phyloP scores from a whole-genome alignment of 2,329 filamentous ascomycete genomes.

The Talaromyces rugulosus region DNA sequence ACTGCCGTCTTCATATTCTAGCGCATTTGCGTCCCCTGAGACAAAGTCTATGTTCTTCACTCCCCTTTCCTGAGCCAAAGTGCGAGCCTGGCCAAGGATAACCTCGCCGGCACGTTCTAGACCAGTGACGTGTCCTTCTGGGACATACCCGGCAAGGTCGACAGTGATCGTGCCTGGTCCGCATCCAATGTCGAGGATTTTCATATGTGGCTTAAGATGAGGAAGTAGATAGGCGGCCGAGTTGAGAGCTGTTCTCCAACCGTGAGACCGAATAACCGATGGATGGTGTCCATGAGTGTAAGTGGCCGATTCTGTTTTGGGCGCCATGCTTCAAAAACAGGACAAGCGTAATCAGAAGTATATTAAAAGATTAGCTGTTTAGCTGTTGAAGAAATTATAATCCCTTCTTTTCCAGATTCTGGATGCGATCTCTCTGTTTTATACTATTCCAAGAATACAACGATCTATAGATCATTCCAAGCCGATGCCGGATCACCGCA shows the following conservation, averaged over 20 bases:
- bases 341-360: not conserved
- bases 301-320: slow-evolving; percentile 9
- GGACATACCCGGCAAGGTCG: slow-evolving; percentile 35
- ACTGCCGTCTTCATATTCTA: slow-evolving; percentile 37
- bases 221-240: slow-evolving; percentile 39
- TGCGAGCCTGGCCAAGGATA: slow-evolving; percentile 32
- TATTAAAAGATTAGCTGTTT: not conserved
- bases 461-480: not conserved
- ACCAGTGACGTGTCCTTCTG: slow-evolving; percentile 34
- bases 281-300: slow-evolving; percentile 39
- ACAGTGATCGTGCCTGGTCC: slow-evolving; percentile 43
- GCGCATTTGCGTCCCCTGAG: slow-evolving; percentile 38
- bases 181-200: slow-evolving; percentile 44
- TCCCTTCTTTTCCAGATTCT: not conserved
- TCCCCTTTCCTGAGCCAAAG: slow-evolving; percentile 23
- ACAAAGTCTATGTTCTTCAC: slow-evolving; percentile 33
- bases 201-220: slow-evolving; percentile 30
- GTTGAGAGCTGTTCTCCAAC: slow-evolving; percentile 32
- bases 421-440: not conserved
- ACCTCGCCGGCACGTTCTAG: slow-evolving; percentile 31
- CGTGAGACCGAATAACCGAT: slow-evolving; percentile 33
- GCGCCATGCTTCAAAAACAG: not conserved
- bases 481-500: not conserved
- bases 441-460: not conserved
- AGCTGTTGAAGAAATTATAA: not conserved